Base-by-base conservation (phyloP, 192 early-diverging fungal species). In the Chytriomyces hyalinus region DNA sequence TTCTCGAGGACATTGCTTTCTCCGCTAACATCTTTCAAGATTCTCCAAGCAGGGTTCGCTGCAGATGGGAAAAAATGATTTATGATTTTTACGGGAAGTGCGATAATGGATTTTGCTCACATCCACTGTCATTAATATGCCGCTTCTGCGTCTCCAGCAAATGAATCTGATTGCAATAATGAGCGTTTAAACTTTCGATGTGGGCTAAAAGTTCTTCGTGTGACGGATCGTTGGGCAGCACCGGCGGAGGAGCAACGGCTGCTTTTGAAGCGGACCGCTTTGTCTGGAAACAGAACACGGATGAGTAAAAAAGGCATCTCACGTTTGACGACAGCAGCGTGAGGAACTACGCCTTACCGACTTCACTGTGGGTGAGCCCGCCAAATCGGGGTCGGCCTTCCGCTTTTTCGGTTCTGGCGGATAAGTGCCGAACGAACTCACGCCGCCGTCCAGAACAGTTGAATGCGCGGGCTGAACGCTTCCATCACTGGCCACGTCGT, bases 381-480 rank as follows among this genome's bases (percentile, higher is more conserved):
- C 36, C 36, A 36, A 36, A 36, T 36, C 36, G 36, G 36, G 36
- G 36, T 13, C n/a, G 67, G n/a, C 67, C 44, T 48, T 50, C n/a
- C 67, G 13, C 28, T n/a, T 68, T 26, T 17, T 48, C 43, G 15
- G 43, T 28, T 68, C 47, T 2, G 13, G n/a, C 43, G 69, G 57
- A 15, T 36, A 22, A 17, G 17, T 45, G 20, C 57, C 28, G 26
- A 49, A 60, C 22, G 44, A 28, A 50, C 49, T 51, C 20, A 49
- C 69, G 7, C n/a, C 69, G 9, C 69, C 69, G 2, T 53, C 69
- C 15, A 71, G 26, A 51, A 26, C 69, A 10, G 69, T 71, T 15
- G 69, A 57, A 71, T 71, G 50, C n/a, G 69, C 69, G 15, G 28
- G 28, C 6, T 59, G 69, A 26, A 71, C 51, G 15, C 51, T 71